These are phyloP conservation scores for Aspergillus tanneri DNA, from an alignment of 2,329 filamentous ascomycete species.

Conservation along the genomic window DNA sequence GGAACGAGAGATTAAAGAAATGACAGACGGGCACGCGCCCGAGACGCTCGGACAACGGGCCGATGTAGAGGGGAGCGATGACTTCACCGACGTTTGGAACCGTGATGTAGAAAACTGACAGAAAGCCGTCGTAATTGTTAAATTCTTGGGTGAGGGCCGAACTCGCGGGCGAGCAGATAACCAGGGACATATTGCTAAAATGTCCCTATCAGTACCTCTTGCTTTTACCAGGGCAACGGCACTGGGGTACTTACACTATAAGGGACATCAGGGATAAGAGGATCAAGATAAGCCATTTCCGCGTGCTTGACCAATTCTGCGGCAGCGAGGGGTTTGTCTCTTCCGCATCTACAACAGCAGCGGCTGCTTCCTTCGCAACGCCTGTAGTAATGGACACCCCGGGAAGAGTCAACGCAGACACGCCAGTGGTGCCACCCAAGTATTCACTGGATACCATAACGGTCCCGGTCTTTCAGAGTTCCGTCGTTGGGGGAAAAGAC, in stretches of 20 bases:
- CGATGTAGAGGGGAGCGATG: slow-evolving; percentile 6
- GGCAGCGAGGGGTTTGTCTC: slow-evolving; percentile 3
- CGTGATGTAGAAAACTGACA: slow-evolving; percentile 3
- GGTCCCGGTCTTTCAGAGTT: not conserved
- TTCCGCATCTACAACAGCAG: not conserved
- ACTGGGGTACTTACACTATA: not conserved
- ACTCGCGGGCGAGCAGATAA: slow-evolving; percentile 8
- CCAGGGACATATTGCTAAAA: slow-evolving; percentile 7
- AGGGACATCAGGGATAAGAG: slow-evolving; percentile 7
- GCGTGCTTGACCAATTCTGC: slow-evolving; percentile 5
- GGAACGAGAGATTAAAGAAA: slow-evolving; percentile 4
- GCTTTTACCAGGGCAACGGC: not conserved
- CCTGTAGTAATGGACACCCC: not conserved
- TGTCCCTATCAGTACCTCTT: not conserved
- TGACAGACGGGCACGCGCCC: slow-evolving; percentile 7
- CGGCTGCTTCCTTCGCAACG: not conserved
- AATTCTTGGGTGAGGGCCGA: not conserved
- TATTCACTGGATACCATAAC: not conserved
- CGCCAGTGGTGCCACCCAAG: not conserved
- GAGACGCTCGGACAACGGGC: slow-evolving; percentile 5
- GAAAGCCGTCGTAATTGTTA: not conserved
- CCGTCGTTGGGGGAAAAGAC: not conserved
- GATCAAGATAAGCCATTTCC: slow-evolving; percentile 6
- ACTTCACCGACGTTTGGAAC: slow-evolving; percentile 4
- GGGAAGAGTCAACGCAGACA: not conserved